Percentiles rank a stretch among this genome's conserved stretches.
These are phyloP conservation scores for Suillus tomentosus DNA, from an alignment of 768 basidiomycete species.

Conservation along the genomic window DNA sequence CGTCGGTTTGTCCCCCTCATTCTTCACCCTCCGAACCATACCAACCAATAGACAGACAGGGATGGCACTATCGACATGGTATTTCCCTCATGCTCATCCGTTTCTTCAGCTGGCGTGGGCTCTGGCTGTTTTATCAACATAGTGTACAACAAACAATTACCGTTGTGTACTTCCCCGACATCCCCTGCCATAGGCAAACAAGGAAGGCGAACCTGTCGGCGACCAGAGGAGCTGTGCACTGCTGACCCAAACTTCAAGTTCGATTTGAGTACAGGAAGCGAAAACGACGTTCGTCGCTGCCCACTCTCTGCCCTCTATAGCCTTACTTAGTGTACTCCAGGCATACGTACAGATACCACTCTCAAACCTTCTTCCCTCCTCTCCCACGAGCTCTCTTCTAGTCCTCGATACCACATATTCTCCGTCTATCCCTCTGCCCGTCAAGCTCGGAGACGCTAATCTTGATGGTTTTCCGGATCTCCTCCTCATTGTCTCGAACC, in stretches of 20 bases:
- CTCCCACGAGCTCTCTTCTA: constrained; percentile 55
- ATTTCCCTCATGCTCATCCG: constrained; percentile 77
- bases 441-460: constrained; percentile 88
- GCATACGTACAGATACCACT: constrained; percentile 69
- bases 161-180: constrained; percentile 67
- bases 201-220: constrained; percentile 63
- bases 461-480: constrained; percentile 95
- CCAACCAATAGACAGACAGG: constrained; percentile 56
- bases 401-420: constrained; percentile 66
- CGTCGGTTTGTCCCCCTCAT: constrained; percentile 57
- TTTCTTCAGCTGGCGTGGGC: constrained; percentile 76
- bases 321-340: constrained; percentile 37
- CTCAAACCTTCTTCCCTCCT: constrained; percentile 53
- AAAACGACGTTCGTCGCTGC: constrained; percentile 49
- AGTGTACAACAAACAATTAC: constrained; percentile 90
- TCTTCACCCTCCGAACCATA: neutral
- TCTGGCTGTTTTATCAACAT: constrained; percentile 83
- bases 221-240: constrained; percentile 78
- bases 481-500: constrained; percentile 55
- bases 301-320: neutral
- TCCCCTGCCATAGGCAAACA: constrained; percentile 48
- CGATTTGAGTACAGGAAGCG: constrained; percentile 52
- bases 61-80: constrained; percentile 97
- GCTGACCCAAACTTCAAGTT: constrained; percentile 82
- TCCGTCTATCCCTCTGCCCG: constrained; percentile 71